Evolutionary conservation across 2,329 filamentous ascomycete species (phyloP).

Genomic region (Aspergillus sp.): DNA sequence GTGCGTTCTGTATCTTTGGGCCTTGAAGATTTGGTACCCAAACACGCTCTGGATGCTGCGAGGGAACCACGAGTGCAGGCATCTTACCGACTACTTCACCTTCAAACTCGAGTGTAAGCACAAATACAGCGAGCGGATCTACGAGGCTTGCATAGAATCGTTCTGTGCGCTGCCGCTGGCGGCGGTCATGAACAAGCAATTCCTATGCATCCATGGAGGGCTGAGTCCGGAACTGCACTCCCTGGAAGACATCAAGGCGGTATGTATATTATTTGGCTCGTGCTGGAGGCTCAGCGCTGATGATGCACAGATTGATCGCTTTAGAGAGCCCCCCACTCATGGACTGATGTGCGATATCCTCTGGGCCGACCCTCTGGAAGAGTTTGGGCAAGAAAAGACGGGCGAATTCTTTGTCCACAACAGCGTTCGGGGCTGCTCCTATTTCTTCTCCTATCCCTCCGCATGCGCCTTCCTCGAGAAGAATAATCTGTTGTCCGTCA

Average conservation of each 20-base stretch:
- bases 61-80: slow-evolving; percentile 96
- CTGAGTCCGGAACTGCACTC: slow-evolving; percentile 93
- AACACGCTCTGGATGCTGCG: slow-evolving; percentile 94
- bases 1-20: slow-evolving; percentile 96
- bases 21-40: slow-evolving; percentile 97
- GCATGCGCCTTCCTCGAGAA: slow-evolving; percentile 97
- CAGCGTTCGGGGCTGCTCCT: slow-evolving; percentile 94
- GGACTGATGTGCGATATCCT: slow-evolving; percentile 99
- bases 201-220: slow-evolving; percentile 94
- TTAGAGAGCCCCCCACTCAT: slow-evolving; percentile 93
- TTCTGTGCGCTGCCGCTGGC: slow-evolving; percentile 91
- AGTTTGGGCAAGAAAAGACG: slow-evolving; percentile 97
- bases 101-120: slow-evolving; percentile 99
- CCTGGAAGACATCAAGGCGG: slow-evolving; percentile 82
- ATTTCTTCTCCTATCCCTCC: slow-evolving; percentile 97
- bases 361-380: slow-evolving; percentile 95
- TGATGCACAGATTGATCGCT: slow-evolving; percentile 71
- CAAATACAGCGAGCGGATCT: slow-evolving; percentile 94
- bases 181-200: slow-evolving; percentile 99
- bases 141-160: slow-evolving; percentile 96
- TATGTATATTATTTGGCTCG: slow-evolving; percentile 48
- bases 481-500: slow-evolving; percentile 95
- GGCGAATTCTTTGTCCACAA: slow-evolving; percentile 98
- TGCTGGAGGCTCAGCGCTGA: slow-evolving; percentile 10
- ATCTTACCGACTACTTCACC: slow-evolving; percentile 99